A percentile compares a stretch with the other conserved stretches of the same genome.
phyloP scores from a whole-genome alignment of 2,329 filamentous ascomycete genomes.

The Penicillium sp. region DNA sequence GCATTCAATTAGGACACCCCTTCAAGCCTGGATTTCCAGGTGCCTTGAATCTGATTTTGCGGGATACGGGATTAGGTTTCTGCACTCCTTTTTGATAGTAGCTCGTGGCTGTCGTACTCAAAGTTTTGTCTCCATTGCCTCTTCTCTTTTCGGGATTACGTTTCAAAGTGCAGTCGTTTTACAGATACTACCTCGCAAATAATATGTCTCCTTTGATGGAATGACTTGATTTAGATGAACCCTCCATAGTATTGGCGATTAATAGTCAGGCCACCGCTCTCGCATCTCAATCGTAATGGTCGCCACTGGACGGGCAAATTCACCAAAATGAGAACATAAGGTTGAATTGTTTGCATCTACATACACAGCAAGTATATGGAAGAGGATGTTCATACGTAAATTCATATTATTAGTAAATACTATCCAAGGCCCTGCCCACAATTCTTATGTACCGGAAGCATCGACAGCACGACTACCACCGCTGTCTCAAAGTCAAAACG shows the following conservation, averaged over 20 bases:
- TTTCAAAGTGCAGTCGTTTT: background rate
- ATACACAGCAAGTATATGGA: too few relatives aligned
- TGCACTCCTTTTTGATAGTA: background rate
- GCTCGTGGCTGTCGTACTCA: background rate
- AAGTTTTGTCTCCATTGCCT: background rate
- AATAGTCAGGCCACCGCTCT: background rate
- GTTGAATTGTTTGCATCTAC: too few relatives aligned
- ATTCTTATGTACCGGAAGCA: background rate
- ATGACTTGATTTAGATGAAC: background rate
- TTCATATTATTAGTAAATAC: too few relatives aligned
- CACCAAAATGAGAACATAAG: too few relatives aligned
- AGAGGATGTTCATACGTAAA: too few relatives aligned
- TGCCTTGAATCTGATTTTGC: background rate
- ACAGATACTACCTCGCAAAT: background rate
- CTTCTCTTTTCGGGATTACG: background rate
- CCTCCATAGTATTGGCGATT: background rate
- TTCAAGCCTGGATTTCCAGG: background rate
- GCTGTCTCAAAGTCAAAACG: background rate
- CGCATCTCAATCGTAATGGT: background rate
- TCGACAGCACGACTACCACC: background rate
- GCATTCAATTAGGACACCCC: background rate
- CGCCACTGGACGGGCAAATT: background rate
- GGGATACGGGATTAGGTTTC: background rate
- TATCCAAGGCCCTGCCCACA: background rate
- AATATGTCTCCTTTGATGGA: background rate